Percentiles rank a stretch among this genome's conserved stretches.
These are phyloP conservation scores for Rosa hybrid DNA, from an alignment of 331 rosid species.

Conservation along the genomic window DNA sequence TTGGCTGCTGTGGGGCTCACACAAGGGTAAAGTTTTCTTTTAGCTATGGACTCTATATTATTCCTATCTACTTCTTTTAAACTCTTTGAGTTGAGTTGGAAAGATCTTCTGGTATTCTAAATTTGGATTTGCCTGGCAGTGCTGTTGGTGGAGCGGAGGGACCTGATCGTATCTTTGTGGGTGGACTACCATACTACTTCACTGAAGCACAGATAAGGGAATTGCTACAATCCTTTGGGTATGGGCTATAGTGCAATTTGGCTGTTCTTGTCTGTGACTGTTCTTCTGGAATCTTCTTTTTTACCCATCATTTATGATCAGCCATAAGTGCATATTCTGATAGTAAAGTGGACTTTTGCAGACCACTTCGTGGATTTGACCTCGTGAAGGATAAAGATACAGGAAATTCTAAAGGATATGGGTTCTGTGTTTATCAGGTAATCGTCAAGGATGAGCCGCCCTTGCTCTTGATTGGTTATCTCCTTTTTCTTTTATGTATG, in stretches of 20 bases:
- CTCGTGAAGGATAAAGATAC: conserved; percentile 82
- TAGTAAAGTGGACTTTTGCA: conserved; percentile 32
- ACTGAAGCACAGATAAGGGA: conserved; percentile 75
- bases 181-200: conserved; percentile 83
- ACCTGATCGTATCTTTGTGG: conserved; percentile 81
- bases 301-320: conserved; percentile 16
- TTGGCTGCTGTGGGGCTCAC: conserved; percentile 72
- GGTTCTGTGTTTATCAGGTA: conserved; percentile 83
- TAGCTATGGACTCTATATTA: background rate
- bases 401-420: conserved; percentile 85
- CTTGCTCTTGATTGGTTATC: conserved; percentile 9
- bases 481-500: background rate
- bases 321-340: conserved; percentile 21
- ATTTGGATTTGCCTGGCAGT: conserved; percentile 43
- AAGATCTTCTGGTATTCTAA: conserved; percentile 24
- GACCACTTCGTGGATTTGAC: conserved; percentile 74
- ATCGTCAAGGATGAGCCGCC: conserved; percentile 17
- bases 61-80: background rate
- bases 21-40: conserved; percentile 47
- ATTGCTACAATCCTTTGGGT: conserved; percentile 81
- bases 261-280: background rate
- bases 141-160: conserved; percentile 70
- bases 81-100: conserved; percentile 3
- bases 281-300: conserved; percentile 1
- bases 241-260: conserved; percentile 10